Evolutionary conservation across 371 early-diverging fungal species (phyloP).

Genomic region (Rhizopus arrhizus): DNA sequence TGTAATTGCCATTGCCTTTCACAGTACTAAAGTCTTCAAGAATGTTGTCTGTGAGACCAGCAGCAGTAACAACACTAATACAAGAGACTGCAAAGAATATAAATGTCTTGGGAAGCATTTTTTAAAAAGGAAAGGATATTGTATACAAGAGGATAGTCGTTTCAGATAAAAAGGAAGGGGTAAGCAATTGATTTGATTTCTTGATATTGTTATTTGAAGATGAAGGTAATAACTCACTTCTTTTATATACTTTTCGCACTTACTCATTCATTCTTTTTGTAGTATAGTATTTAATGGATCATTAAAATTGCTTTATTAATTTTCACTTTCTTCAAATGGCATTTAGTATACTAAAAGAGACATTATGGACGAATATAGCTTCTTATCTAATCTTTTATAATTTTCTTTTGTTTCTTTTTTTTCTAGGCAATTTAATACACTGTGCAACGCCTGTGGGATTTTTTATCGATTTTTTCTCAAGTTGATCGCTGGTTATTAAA

Average conservation of each 20-base stretch:
- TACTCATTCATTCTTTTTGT: background rate
- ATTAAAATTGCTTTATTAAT: background rate
- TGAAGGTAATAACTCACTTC: background rate
- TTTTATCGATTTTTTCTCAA: no score
- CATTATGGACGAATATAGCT: background rate
- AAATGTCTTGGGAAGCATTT: slow-evolving; percentile 9
- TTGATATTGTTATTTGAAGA: slow-evolving; percentile 1
- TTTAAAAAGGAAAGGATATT: background rate
- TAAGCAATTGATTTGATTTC: background rate
- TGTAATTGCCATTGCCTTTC: slow-evolving; percentile 36
- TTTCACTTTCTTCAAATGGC: background rate
- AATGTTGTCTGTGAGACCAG: slow-evolving; percentile 3
- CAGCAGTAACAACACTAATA: slow-evolving; percentile 11
- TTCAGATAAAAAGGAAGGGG: slow-evolving; percentile 5
- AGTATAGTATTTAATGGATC: background rate
- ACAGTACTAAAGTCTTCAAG: slow-evolving; percentile 10
- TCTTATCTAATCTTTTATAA: background rate
- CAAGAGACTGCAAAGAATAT: slow-evolving; percentile 17
- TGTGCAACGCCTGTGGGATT: background rate
- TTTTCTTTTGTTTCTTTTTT: background rate
- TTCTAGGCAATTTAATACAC: background rate
- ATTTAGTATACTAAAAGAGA: background rate
- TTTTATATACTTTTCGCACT: background rate
- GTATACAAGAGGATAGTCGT: background rate
- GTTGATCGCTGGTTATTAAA: no score